Evolutionary conservation across 306 rosid species (phyloP), one percentile per base, ranked within the genome.

Genomic region (Prunus davidiana): DNA sequence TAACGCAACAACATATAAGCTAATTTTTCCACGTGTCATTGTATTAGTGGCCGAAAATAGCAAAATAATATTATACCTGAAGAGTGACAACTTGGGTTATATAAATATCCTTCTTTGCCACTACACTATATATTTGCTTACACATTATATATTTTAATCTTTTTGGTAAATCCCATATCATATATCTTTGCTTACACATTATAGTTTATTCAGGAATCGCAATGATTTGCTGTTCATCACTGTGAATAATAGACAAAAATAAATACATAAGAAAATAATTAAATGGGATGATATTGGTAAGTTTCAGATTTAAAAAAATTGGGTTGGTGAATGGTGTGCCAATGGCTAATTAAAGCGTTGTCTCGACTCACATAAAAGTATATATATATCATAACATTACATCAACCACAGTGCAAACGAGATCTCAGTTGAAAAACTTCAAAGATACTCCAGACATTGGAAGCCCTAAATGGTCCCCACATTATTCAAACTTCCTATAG

Each of bases 1-100:
- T 34, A 34, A 34, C 2, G 0, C 0, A 34, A 34, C 0, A 6
- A 34, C 0, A 34, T 0, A 0, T 34, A 0, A 0, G 1, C 0
- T 34, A 34, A 34, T 0, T 6, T 34, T 5, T 34, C 1, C 0
- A 6, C 41, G 8, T 34, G 2, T 32, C 1, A 32, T 32, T 4
- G 5, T 32, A 0, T 34, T 34, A 34, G 2, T 34, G 7, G 8
- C 1, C 0, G 0, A 1, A 6, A 34, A 34, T 0, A 5, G 0
- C 0, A 34, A 34, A 6, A 34, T 1, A 34, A 32, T 32, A 1
- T 32, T 32, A 32, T 32, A 28, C 0, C 30, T 3, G 0, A 32
- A 8, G 5, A 9, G 10, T 13, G 61, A 20, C 13, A 55, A 55
- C 20, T 55, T 55, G 61, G 61, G 27, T 34, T 5, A 55, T 55